Percentiles rank a stretch among this genome's conserved stretches.
phyloP scores from a whole-genome alignment of 2,329 filamentous ascomycete genomes.

The Penicillium griseofulvum region DNA sequence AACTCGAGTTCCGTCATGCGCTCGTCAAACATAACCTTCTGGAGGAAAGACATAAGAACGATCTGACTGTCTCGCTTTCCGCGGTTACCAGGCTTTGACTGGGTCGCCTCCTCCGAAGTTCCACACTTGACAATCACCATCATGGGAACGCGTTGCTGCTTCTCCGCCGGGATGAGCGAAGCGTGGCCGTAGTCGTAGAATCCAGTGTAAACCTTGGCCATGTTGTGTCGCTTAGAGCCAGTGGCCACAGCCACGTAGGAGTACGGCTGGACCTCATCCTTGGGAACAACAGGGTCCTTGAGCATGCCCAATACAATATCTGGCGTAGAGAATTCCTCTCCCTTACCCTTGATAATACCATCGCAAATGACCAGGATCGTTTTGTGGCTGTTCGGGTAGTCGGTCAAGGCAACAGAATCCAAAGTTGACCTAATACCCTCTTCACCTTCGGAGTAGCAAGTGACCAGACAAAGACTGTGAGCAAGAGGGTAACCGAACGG shows the following conservation, averaged over 20 bases:
- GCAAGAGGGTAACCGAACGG: slow-evolving; percentile 94
- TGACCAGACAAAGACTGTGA: slow-evolving; percentile 90
- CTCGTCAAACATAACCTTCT: slow-evolving; percentile 99
- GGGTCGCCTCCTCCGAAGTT: slow-evolving; percentile 77
- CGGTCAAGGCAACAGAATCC: slow-evolving; percentile 94
- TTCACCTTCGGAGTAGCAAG: slow-evolving; percentile 93
- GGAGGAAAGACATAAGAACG: slow-evolving; percentile 97
- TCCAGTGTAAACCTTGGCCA: slow-evolving; percentile 96
- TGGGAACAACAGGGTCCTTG: slow-evolving; percentile 78
- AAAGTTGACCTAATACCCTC: slow-evolving; percentile 90
- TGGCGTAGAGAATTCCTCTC: slow-evolving; percentile 80
- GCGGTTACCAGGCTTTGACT: slow-evolving; percentile 89
- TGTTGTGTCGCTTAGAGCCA: slow-evolving; percentile 97
- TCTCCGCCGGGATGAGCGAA: slow-evolving; percentile 74
- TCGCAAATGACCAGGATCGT: slow-evolving; percentile 94
- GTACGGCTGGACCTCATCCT: slow-evolving; percentile 80
- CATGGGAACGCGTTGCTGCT: slow-evolving; percentile 97
- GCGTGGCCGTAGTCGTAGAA: slow-evolving; percentile 94
- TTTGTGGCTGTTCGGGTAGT: slow-evolving; percentile 99
- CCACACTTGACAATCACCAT: slow-evolving; percentile 95
- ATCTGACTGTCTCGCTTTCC: slow-evolving; percentile 99
- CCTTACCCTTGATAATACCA: slow-evolving; percentile 94
- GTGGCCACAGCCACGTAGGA: slow-evolving; percentile 96
- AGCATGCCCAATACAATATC: slow-evolving; percentile 92
- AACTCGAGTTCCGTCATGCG: slow-evolving; percentile 99